Evolutionary conservation across 345 rosid species (phyloP).

Genomic region (Pistacia atlantica): DNA sequence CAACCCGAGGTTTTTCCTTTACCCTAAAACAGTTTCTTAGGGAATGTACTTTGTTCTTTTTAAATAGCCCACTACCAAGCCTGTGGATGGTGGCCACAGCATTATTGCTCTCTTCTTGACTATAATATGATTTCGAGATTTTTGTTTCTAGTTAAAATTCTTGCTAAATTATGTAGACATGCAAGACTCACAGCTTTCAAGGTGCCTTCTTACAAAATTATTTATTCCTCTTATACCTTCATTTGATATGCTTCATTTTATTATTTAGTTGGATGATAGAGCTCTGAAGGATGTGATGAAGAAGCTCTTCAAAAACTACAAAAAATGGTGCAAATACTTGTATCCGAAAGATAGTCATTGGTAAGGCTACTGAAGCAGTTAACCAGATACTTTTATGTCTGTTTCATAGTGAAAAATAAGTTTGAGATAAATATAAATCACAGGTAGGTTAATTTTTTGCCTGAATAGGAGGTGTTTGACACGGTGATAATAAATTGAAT

Average conservation of each 20-base stretch:
- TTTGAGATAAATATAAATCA: no score
- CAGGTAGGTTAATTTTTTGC: no score
- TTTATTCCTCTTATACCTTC: background rate
- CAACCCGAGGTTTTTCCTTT: slow-evolving; percentile 84
- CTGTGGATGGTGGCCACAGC: background rate
- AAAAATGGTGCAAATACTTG: slow-evolving; percentile 96
- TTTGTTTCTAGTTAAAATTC: background rate
- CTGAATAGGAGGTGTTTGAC: no score
- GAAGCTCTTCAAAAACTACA: slow-evolving; percentile 97
- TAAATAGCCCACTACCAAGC: background rate
- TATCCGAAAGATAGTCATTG: slow-evolving; percentile 93
- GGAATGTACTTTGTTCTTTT: background rate
- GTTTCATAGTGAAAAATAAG: no score
- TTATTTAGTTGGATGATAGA: slow-evolving; percentile 86
- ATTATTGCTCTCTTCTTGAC: background rate
- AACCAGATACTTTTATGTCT: no score
- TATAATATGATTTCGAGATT: background rate
- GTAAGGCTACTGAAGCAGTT: slow-evolving; percentile 41
- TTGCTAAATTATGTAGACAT: background rate
- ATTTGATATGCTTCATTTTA: background rate
- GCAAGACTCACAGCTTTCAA: background rate
- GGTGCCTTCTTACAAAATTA: background rate
- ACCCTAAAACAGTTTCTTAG: background rate
- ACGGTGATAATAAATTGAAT: no score
- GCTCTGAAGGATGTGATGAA: slow-evolving; percentile 98